These are phyloP conservation scores for Coemansia sp. DNA, from an alignment of 192 early-diverging fungal species.

Conservation along the genomic window DNA sequence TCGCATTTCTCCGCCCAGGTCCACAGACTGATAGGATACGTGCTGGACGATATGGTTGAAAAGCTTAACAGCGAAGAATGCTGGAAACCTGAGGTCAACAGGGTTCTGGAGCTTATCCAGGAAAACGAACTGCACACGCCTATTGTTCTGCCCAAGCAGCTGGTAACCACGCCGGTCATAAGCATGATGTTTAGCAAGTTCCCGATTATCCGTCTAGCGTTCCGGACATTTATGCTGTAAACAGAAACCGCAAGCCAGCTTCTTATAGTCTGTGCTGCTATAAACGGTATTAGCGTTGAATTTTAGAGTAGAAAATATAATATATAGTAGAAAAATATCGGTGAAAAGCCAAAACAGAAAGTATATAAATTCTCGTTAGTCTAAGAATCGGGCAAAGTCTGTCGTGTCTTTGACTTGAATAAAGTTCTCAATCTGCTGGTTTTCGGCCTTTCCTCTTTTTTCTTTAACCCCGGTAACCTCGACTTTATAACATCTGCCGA, in stretches of 20 bases:
- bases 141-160: slow-evolving; percentile 44
- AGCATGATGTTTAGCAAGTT: slow-evolving; percentile 49
- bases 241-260: not conserved
- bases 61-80: slow-evolving; percentile 35
- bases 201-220: slow-evolving; percentile 40
- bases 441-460: slow-evolving; percentile 29
- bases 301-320: slow-evolving; percentile 2
- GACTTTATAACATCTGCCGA: slow-evolving; percentile 26
- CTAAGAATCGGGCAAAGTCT: slow-evolving; percentile 19
- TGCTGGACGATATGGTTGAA: slow-evolving; percentile 43
- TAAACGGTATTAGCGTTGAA: not conserved
- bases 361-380: not conserved
- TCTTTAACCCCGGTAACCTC: slow-evolving; percentile 28
- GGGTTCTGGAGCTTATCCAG: slow-evolving; percentile 33
- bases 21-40: slow-evolving; percentile 42
- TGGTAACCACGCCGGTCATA: slow-evolving; percentile 39
- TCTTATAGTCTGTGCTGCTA: too few relatives aligned
- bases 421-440: slow-evolving; percentile 37
- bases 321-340: not conserved
- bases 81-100: slow-evolving; percentile 29
- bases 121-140: slow-evolving; percentile 46
- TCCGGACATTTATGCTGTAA: slow-evolving; percentile 52
- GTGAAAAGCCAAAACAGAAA: not conserved
- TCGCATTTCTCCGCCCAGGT: slow-evolving; percentile 54
- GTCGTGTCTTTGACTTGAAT: slow-evolving; percentile 41